phyloP scores from a whole-genome alignment of 805 yeast genomes.

The Pichia phayaonensis region DNA sequence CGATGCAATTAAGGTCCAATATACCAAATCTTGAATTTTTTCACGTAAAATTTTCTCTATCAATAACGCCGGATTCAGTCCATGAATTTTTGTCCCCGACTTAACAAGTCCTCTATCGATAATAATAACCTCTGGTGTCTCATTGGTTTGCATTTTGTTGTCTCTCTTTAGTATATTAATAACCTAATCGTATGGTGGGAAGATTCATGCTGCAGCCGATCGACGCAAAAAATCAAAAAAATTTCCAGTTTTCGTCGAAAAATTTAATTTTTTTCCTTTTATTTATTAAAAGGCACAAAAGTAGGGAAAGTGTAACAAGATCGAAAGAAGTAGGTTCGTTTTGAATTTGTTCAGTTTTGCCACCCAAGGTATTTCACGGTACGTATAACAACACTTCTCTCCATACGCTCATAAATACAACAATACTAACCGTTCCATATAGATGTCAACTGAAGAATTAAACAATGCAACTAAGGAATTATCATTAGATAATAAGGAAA shows the following conservation, averaged over 20 bases:
- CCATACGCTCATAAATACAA: too few relatives aligned
- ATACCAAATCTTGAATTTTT: slow-evolving; percentile 45
- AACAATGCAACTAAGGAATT: slow-evolving; percentile 29
- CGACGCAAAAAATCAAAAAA: not conserved
- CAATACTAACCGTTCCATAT: not conserved
- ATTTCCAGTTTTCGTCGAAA: slow-evolving; percentile 1
- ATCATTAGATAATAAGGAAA: slow-evolving; percentile 26
- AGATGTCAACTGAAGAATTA: slow-evolving; percentile 28
- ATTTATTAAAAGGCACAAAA: not conserved
- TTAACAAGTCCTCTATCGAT: slow-evolving; percentile 31
- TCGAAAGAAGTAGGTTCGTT: not conserved
- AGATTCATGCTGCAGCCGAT: not conserved
- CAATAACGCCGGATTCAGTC: slow-evolving; percentile 41
- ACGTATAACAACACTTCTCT: not conserved
- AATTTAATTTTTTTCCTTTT: not conserved
- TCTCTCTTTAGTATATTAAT: not conserved
- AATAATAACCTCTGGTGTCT: slow-evolving; percentile 10
- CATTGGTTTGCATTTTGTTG: not conserved
- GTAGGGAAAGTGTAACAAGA: not conserved
- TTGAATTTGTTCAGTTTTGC: not conserved
- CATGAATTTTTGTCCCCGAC: slow-evolving; percentile 29
- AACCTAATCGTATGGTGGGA: too few relatives aligned
- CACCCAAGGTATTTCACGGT: not conserved
- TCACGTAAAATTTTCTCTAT: slow-evolving; percentile 54
- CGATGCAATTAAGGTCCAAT: slow-evolving; percentile 52